These are phyloP conservation scores for Nasturtium officinale DNA, from an alignment of 345 rosid species.

Conservation along the genomic window DNA sequence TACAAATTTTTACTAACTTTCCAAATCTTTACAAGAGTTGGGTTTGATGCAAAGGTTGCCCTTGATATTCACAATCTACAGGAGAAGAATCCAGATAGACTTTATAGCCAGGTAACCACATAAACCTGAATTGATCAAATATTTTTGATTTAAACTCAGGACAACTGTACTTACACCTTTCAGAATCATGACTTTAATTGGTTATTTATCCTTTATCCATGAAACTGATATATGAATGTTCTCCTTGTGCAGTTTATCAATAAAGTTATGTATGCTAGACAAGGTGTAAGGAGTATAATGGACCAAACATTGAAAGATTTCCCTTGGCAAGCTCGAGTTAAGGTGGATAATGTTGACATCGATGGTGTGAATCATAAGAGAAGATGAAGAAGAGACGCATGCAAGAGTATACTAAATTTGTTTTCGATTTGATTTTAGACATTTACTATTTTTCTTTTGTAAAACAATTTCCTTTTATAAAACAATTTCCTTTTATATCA, in stretches of 20 bases:
- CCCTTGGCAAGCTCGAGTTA: slow-evolving; percentile 83
- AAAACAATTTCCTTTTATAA: no score
- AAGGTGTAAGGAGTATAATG: slow-evolving; percentile 92
- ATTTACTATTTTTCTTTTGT: no score
- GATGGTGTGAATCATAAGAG: no score
- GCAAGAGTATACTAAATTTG: no score
- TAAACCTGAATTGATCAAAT: background rate
- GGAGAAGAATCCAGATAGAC: slow-evolving; percentile 85
- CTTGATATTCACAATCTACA: slow-evolving; percentile 80
- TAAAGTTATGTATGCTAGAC: slow-evolving; percentile 87
- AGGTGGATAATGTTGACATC: slow-evolving; percentile 80
- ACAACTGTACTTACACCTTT: background rate
- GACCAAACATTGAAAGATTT: slow-evolving; percentile 88
- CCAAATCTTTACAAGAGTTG: slow-evolving; percentile 57
- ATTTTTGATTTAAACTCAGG: background rate
- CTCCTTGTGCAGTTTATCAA: slow-evolving; percentile 76
- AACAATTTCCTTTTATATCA: no score
- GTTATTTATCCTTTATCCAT: background rate
- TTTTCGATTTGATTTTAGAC: no score
- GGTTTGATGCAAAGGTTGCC: slow-evolving; percentile 95
- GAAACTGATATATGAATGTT: slow-evolving; percentile 22
- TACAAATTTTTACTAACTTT: slow-evolving; percentile 1
- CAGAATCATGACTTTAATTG: background rate
- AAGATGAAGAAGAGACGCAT: no score
- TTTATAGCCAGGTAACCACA: slow-evolving; percentile 68